Percentiles rank a stretch among this genome's conserved stretches.
These are phyloP conservation scores for Pseudoperonospora humuli DNA, from an alignment of 352 stramenopile species.

Conservation along the genomic window DNA sequence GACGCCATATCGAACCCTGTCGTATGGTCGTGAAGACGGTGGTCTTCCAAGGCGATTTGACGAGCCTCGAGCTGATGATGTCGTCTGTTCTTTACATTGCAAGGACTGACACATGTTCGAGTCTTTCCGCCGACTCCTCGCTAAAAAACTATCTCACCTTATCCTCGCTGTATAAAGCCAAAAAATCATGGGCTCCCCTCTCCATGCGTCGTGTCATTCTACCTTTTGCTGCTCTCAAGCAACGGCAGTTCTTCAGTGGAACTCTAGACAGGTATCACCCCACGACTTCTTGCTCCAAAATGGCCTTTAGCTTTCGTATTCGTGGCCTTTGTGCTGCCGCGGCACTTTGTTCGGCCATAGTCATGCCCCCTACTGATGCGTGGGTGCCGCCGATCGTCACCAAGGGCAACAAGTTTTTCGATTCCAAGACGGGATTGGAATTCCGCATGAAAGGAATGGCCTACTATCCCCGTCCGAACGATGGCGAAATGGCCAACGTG, in stretches of 20 bases:
- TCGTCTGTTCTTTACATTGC: no score
- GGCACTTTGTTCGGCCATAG: slow-evolving; percentile 3
- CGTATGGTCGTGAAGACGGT: no score
- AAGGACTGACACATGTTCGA: no score
- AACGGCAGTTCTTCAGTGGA: background rate
- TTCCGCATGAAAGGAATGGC: slow-evolving; percentile 70
- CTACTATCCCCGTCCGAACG: slow-evolving; percentile 70
- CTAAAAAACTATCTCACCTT: no score
- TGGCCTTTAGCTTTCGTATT: slow-evolving; percentile 12
- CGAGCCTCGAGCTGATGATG: no score
- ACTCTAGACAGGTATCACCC: no score
- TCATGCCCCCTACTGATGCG: slow-evolving; percentile 12
- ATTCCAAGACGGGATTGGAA: slow-evolving; percentile 52
- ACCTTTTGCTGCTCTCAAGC: background rate
- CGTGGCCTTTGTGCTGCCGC: slow-evolving; percentile 11
- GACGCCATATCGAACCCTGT: no score
- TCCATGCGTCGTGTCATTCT: background rate
- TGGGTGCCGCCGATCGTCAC: slow-evolving; percentile 44
- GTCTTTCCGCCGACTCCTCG: no score
- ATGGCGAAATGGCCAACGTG: slow-evolving; percentile 37
- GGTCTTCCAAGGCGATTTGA: no score
- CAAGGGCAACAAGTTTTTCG: slow-evolving; percentile 85
- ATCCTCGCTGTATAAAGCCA: no score
- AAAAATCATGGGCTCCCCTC: background rate
- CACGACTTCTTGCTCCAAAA: no score